These are phyloP conservation scores for Hygrocybe punicea DNA, from an alignment of 768 basidiomycete species.

Conservation along the genomic window DNA sequence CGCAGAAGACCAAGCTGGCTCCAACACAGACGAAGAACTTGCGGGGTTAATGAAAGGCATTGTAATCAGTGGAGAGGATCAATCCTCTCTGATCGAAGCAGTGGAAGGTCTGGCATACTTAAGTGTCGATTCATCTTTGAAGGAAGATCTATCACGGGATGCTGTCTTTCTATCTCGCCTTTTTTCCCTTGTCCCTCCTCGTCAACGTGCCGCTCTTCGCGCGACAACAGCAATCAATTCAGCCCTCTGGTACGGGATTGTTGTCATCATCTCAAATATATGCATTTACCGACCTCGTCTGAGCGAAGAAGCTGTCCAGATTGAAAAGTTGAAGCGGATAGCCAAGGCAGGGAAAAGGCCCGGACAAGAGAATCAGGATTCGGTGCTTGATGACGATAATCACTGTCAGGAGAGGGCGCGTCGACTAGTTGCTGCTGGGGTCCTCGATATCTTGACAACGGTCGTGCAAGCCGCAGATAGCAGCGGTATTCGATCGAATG, in stretches of 20 bases:
- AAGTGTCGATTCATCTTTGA: constrained; percentile 58
- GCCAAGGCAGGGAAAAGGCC: constrained; percentile 43
- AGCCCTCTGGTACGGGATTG: constrained; percentile 71
- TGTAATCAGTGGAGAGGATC: constrained; percentile 41
- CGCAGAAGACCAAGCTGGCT: constrained; percentile 12
- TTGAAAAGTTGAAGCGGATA: constrained; percentile 77
- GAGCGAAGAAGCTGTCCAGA: constrained; percentile 77
- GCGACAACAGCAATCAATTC: constrained; percentile 35
- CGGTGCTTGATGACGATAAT: constrained; percentile 59
- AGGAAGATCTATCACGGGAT: constrained; percentile 58
- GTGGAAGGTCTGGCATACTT: constrained; percentile 87
- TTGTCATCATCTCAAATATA: constrained; percentile 72
- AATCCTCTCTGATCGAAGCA: constrained; percentile 53
- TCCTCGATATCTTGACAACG: constrained; percentile 56
- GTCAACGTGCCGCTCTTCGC: constrained; percentile 31
- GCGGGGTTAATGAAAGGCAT: constrained; percentile 56
- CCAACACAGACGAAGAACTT: constrained; percentile 43
- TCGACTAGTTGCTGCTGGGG: constrained; percentile 57
- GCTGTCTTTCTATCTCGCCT: constrained; percentile 52
- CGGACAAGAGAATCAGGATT: constrained; percentile 25
- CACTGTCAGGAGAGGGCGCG: constrained; percentile 62
- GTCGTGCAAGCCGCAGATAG: constrained; percentile 62
- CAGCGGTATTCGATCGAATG: constrained; percentile 51
- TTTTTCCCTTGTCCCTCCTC: constrained; percentile 54
- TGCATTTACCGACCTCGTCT: constrained; percentile 66